These are phyloP conservation scores for Entomortierella lignicola DNA, from an alignment of 192 early-diverging fungal species.

Conservation along the genomic window DNA sequence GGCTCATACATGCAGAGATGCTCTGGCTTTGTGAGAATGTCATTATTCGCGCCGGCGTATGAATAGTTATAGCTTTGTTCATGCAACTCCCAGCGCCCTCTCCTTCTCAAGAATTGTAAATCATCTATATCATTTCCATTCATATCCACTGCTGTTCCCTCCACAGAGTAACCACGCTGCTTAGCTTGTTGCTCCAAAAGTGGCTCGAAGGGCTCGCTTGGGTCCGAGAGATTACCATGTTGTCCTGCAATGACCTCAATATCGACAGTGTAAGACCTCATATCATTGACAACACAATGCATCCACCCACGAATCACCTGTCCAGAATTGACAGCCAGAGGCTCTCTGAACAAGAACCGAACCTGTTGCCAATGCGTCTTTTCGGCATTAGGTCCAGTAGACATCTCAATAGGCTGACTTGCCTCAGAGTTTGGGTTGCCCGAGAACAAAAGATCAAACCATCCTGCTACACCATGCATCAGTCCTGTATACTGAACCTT, in stretches of 20 bases:
- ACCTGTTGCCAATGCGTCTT: slow-evolving; percentile 99
- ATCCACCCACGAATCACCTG: slow-evolving; percentile 88
- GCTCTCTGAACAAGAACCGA: slow-evolving; percentile 92
- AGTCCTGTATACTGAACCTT: slow-evolving; percentile 85
- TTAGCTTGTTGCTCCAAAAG: slow-evolving; percentile 49
- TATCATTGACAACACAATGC: slow-evolving; percentile 87
- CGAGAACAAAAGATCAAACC: slow-evolving; percentile 94
- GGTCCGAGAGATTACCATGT: slow-evolving; percentile 60
- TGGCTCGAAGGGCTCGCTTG: slow-evolving; percentile 51
- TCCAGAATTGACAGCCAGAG: slow-evolving; percentile 93
- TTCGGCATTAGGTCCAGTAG: slow-evolving; percentile 86
- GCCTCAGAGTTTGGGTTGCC: slow-evolving; percentile 59
- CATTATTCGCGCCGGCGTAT: slow-evolving; percentile 55
- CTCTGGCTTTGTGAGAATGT: slow-evolving; percentile 62
- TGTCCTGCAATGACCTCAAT: slow-evolving; percentile 75
- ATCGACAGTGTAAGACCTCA: slow-evolving; percentile 90
- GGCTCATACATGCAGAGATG: slow-evolving; percentile 71
- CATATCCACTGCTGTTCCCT: slow-evolving; percentile 13
- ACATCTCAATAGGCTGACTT: slow-evolving; percentile 78
- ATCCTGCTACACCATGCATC: slow-evolving; percentile 94
- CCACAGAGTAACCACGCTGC: slow-evolving; percentile 30
- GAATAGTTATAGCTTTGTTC: slow-evolving; percentile 91
- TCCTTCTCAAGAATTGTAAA: slow-evolving; percentile 61
- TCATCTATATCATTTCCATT: slow-evolving; percentile 43
- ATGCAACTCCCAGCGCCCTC: slow-evolving; percentile 89